phyloP scores from a whole-genome alignment of 2,329 filamentous ascomycete genomes.

The Hypoxylon sp. region DNA sequence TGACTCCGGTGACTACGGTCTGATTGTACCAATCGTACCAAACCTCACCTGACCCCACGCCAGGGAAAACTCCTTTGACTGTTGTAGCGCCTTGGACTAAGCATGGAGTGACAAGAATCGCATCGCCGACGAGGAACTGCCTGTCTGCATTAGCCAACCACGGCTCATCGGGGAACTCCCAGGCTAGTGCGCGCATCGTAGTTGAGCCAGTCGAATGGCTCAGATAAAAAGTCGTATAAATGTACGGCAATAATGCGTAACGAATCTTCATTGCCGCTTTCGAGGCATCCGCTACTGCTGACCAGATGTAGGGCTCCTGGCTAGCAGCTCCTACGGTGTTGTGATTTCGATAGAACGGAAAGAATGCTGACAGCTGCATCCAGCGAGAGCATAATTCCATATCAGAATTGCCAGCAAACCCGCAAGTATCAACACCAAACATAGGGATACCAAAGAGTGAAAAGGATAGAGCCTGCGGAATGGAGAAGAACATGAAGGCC shows the following conservation, averaged over 20 bases:
- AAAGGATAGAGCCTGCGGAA: constrained; percentile 83
- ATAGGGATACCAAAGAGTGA: constrained; percentile 82
- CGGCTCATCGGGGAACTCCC: constrained; percentile 82
- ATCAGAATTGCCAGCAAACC: constrained; percentile 77
- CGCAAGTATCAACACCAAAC: constrained; percentile 80
- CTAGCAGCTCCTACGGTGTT: constrained; percentile 72
- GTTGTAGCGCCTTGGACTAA: constrained; percentile 72
- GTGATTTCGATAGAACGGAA: constrained; percentile 85
- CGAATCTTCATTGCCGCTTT: constrained; percentile 77
- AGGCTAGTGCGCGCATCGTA: constrained; percentile 79
- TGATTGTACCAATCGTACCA: constrained; percentile 90
- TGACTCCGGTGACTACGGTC: constrained; percentile 61
- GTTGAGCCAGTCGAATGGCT: constrained; percentile 77
- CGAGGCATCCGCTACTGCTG: constrained; percentile 74
- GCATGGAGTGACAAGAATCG: constrained; percentile 77
- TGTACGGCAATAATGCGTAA: constrained; percentile 79
- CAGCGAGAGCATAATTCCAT: constrained; percentile 80
- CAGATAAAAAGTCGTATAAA: constrained; percentile 80
- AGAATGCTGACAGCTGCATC: constrained; percentile 82
- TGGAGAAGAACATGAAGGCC: constrained; percentile 81
- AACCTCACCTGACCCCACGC: constrained; percentile 68
- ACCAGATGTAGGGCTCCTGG: constrained; percentile 82
- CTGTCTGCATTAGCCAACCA: constrained; percentile 75
- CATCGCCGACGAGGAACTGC: constrained; percentile 79
- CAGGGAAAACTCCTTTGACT: constrained; percentile 79